Evolutionary conservation across 345 rosid genomes (phyloP).

Genomic region (Turritis glabra): DNA sequence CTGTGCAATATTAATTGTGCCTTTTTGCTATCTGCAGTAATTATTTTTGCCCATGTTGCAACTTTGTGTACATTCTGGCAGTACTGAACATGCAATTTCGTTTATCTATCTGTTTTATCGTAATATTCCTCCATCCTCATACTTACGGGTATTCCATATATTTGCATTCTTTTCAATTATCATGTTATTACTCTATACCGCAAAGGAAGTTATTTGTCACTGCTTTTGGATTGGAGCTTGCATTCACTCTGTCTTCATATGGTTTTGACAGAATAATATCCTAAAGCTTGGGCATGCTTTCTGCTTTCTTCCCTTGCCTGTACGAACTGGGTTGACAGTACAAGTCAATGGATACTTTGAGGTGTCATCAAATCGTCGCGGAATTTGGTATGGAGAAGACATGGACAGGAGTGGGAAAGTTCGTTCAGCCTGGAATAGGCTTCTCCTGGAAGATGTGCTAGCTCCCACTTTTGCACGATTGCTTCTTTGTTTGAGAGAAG

Average conservation of each 20-base stretch:
- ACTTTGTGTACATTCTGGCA: conserved; percentile 17
- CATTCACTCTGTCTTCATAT: conserved; percentile 29
- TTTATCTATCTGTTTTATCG: not conserved
- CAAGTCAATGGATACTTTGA: conserved; percentile 96
- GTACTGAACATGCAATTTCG: not conserved
- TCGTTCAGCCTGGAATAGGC: conserved; percentile 94
- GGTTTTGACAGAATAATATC: conserved; percentile 55
- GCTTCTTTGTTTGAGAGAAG: conserved; percentile 67
- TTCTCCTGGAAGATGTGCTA: conserved; percentile 87
- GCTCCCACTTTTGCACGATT: conserved; percentile 67
- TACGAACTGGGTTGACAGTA: conserved; percentile 82
- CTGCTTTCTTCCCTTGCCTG: conserved; percentile 95
- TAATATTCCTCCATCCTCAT: not conserved
- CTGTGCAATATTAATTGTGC: conserved; percentile 19
- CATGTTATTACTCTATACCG: not conserved
- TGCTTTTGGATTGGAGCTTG: conserved; percentile 19
- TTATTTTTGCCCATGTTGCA: not conserved
- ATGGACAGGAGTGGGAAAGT: conserved; percentile 98
- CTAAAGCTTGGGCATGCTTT: conserved; percentile 86
- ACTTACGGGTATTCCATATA: not conserved
- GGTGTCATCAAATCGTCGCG: conserved; percentile 95
- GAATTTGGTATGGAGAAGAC: conserved; percentile 97
- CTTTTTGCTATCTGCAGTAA: conserved; percentile 5
- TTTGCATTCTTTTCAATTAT: conserved; percentile 9
- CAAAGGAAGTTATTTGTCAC: conserved; percentile 9